Conservation (phyloP, 2,329 filamentous ascomycete species). For the Penicillium sp. region DNA sequence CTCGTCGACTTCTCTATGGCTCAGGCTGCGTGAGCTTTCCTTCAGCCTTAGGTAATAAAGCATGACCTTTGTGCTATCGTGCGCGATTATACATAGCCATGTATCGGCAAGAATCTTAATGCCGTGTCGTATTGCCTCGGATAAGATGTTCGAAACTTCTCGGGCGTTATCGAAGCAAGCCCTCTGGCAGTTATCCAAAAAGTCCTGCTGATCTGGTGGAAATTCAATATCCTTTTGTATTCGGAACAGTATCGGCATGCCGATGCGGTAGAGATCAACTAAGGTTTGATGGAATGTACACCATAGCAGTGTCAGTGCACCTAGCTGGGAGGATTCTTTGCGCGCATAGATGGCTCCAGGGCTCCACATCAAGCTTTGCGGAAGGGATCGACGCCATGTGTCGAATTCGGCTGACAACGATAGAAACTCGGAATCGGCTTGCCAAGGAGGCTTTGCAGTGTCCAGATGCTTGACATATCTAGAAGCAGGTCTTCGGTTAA, state of each 20-base stretch:
- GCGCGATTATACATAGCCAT: conserved; percentile 51
- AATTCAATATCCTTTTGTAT: conserved; percentile 36
- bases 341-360: conserved; percentile 52
- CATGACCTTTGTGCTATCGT: conserved; percentile 54
- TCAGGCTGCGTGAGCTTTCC: neutral
- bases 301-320: conserved; percentile 51
- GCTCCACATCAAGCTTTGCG: conserved; percentile 51
- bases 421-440: conserved; percentile 50
- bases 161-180: conserved; percentile 18
- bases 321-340: conserved; percentile 53
- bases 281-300: conserved; percentile 55
- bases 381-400: conserved; percentile 49
- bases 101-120: conserved; percentile 49
- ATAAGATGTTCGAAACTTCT: conserved; percentile 15
- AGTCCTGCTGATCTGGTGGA: conserved; percentile 14
- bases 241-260: conserved; percentile 52
- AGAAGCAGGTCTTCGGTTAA: neutral
- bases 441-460: conserved; percentile 47
- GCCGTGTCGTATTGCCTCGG: conserved; percentile 46
- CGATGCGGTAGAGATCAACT: conserved; percentile 52
- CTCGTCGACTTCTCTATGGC: conserved; percentile 31
- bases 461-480: conserved; percentile 50
- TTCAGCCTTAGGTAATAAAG: conserved; percentile 50
- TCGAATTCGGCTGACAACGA: conserved; percentile 47
- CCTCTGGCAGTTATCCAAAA: conserved; percentile 17